phyloP scores from a whole-genome alignment of 164 flowering plant species.

The Tinospora cordifolia region DNA sequence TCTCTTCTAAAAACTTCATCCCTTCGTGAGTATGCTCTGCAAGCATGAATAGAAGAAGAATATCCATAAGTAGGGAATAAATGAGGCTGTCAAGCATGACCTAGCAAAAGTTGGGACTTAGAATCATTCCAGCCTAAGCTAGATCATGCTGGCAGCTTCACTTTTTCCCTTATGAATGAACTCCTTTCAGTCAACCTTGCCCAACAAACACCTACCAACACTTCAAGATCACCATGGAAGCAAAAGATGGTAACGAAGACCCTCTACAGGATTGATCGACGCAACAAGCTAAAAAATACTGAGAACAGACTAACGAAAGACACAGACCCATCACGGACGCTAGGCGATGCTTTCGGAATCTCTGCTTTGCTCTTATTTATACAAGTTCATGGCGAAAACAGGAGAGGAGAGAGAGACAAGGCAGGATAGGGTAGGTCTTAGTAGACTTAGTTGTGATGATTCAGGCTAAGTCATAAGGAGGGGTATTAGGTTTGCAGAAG shows the following conservation, averaged over 20 bases:
- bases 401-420: not conserved
- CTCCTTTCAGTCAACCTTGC: not conserved
- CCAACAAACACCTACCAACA: not conserved
- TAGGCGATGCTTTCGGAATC: not conserved
- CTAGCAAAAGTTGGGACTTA: conserved; percentile 39
- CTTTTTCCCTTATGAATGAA: conserved; percentile 40
- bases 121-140: conserved; percentile 27
- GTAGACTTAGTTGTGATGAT: not conserved
- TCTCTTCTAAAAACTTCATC: no score
- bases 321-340: no score
- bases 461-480: not conserved
- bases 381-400: not conserved
- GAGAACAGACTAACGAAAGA: no score
- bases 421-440: not conserved
- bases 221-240: no score
- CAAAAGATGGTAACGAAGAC: no score
- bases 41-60: no score
- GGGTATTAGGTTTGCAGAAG: not conserved
- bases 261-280: no score
- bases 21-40: no score
- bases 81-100: conserved; percentile 95
- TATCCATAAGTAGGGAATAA: conserved; percentile 44
- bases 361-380: not conserved
- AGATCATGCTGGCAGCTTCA: conserved; percentile 99
- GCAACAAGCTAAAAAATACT: no score